Evolutionary conservation across 2,329 filamentous ascomycete genomes (phyloP), one percentile per base, ranked within the genome.

Genomic region (Venturia effusa): DNA sequence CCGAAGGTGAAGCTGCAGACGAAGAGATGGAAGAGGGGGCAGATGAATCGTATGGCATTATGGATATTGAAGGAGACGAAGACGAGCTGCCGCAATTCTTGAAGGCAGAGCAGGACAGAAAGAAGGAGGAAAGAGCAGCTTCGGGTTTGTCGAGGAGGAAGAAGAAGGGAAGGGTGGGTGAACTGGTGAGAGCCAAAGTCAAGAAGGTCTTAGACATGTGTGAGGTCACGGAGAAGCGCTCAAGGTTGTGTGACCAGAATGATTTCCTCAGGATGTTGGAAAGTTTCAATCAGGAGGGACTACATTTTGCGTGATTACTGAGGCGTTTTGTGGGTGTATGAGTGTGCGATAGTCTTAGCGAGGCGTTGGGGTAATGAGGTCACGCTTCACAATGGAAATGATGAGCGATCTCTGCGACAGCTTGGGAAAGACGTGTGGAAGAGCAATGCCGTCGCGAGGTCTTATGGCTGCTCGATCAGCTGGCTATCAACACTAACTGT

Each of bases 211-310:
- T 97, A 24, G 88, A 93, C 72, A 84, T 88, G 67, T 86, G 88
- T 64, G 83, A 86, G 59, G 80, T 97, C 63, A 88, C 87, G 3
- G 90, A 96, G 66, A 90, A 89, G 78, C 82, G 93, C 68, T 84
- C 92, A 13, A 83, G 90, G 66, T 87, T 94, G 79, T 95, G 92
- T 71, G 92, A 97, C 71, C 91, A 97, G 77, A 92, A 89, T 62
- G 92, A 96, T 70, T 97, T 97, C 72, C 77, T 99, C 73, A 87
- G 87, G 69, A 75, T 97, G 68, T 76, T 96, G 67, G 85, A 83
- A 74, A 88, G 89, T 1, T 96, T 97, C 75, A 96, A 97, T 73
- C 85, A 90, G 68, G 90, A 96, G 73, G 91, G 91, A 34, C 93
- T 97, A 66, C 93, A 97, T 78, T 97, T 97, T 74, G 88, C 84